Evolutionary conservation across 768 basidiomycete genomes (phyloP).

Genomic region (Gautieria morchelliformis): DNA sequence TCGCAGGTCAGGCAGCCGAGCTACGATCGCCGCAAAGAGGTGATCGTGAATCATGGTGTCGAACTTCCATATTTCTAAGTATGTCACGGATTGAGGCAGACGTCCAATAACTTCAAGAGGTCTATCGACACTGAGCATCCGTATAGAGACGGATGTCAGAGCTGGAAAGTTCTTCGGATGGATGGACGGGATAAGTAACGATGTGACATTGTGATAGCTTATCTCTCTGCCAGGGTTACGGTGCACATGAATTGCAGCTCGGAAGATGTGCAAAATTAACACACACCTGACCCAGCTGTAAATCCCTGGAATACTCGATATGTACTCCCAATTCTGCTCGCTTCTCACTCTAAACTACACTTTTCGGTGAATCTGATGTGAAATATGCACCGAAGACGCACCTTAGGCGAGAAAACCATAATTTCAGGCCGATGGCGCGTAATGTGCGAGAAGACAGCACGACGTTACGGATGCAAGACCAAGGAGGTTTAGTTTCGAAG

Average conservation of each 20-base stretch:
- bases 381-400: neutral
- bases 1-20: neutral
- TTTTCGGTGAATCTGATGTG: neutral
- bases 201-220: neutral
- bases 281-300: constrained; percentile 7
- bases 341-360: neutral
- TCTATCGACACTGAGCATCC: constrained; percentile 1
- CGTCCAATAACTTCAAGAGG: neutral
- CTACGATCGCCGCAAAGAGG: constrained; percentile 1
- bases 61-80: constrained; percentile 4
- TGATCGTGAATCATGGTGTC: neutral
- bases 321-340: constrained; percentile 3
- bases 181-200: constrained; percentile 4
- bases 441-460: constrained; percentile 1
- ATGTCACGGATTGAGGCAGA: neutral
- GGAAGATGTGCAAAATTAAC: neutral
- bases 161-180: constrained; percentile 3
- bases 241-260: neutral
- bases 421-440: neutral
- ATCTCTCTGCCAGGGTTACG: neutral
- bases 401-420: constrained; percentile 4
- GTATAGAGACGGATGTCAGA: constrained; percentile 1
- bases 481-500: constrained; percentile 2
- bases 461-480: neutral
- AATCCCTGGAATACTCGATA: constrained; percentile 1